These are phyloP conservation scores for Boletus sp. DNA, from an alignment of 768 basidiomycete genomes.

Conservation along the genomic window DNA sequence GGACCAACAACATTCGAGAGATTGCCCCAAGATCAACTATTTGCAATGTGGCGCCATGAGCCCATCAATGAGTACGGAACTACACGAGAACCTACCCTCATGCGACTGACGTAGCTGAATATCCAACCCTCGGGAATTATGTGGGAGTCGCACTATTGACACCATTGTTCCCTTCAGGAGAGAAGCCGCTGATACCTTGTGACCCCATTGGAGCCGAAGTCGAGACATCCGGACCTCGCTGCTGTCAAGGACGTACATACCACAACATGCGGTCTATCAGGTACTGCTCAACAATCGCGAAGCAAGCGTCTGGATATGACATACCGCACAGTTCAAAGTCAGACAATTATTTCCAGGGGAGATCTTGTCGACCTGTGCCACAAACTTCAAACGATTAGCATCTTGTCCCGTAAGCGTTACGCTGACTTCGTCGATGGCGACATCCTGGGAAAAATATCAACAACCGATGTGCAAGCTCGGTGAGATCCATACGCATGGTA, in stretches of 20 bases:
- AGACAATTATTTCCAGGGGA: slow-evolving; percentile 56
- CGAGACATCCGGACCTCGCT: slow-evolving; percentile 64
- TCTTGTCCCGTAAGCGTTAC: slow-evolving; percentile 63
- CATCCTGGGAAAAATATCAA: slow-evolving; percentile 38
- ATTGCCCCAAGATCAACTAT: slow-evolving; percentile 65
- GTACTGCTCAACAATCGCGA: background rate
- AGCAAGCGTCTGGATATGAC: slow-evolving; percentile 23
- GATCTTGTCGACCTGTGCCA: slow-evolving; percentile 40
- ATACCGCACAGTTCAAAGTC: slow-evolving; percentile 69
- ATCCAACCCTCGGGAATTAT: slow-evolving; percentile 60
- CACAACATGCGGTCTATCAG: slow-evolving; percentile 58
- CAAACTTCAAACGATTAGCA: slow-evolving; percentile 58
- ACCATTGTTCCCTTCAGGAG: slow-evolving; percentile 30
- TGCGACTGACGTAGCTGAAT: slow-evolving; percentile 59
- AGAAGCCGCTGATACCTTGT: slow-evolving; percentile 32
- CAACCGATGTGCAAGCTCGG: background rate
- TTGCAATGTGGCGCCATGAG: slow-evolving; percentile 7
- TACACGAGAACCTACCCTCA: slow-evolving; percentile 19
- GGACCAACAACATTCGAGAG: slow-evolving; percentile 48
- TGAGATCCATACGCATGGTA: slow-evolving; percentile 69
- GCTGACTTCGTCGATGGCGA: slow-evolving; percentile 60
- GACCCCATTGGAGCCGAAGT: slow-evolving; percentile 63
- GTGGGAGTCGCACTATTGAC: slow-evolving; percentile 57
- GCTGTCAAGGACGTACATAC: slow-evolving; percentile 63
- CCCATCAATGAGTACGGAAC: slow-evolving; percentile 12